Percentiles rank a stretch among this genome's conserved stretches.
phyloP scores from a whole-genome alignment of 2,329 filamentous ascomycete genomes.

The Trichophaea hybrida region DNA sequence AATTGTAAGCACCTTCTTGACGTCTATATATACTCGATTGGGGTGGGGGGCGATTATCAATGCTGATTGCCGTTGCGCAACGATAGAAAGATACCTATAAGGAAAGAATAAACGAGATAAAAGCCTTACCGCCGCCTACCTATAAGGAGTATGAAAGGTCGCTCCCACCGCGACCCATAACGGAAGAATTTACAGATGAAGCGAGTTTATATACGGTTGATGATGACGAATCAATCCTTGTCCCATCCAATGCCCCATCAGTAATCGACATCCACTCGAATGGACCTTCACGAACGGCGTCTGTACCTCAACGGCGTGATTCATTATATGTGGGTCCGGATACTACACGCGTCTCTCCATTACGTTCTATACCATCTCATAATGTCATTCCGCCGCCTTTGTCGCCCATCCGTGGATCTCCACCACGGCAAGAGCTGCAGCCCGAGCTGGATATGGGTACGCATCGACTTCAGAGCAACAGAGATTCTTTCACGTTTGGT shows the following conservation, averaged over 20 bases:
- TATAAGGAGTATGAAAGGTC: constrained; percentile 44
- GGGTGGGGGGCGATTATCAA: neutral
- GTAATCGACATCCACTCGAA: neutral
- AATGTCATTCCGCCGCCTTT: constrained; percentile 3
- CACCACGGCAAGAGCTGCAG: neutral
- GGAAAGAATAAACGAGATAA: constrained; percentile 73
- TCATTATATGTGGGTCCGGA: constrained; percentile 17
- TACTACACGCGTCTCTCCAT: neutral
- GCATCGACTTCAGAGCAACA: neutral
- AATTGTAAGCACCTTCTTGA: constrained; percentile 52
- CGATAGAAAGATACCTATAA: constrained; percentile 72
- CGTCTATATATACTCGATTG: neutral
- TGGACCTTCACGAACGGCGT: neutral
- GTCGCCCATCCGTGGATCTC: neutral
- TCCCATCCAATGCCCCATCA: constrained; percentile 13
- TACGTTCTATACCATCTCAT: neutral
- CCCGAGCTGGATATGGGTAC: neutral
- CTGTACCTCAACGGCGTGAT: constrained; percentile 19
- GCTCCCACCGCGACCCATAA: constrained; percentile 50
- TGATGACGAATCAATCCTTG: constrained; percentile 19
- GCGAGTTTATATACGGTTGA: constrained; percentile 27
- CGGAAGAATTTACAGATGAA: constrained; percentile 38
- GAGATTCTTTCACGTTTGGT: constrained; percentile 23
- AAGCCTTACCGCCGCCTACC: constrained; percentile 44
- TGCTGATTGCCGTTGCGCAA: neutral